Percentiles rank a stretch among this genome's conserved stretches.
These are phyloP conservation scores for Bassia scoparia DNA, from an alignment of 148 eudicot genomes.

Conservation along the genomic window DNA sequence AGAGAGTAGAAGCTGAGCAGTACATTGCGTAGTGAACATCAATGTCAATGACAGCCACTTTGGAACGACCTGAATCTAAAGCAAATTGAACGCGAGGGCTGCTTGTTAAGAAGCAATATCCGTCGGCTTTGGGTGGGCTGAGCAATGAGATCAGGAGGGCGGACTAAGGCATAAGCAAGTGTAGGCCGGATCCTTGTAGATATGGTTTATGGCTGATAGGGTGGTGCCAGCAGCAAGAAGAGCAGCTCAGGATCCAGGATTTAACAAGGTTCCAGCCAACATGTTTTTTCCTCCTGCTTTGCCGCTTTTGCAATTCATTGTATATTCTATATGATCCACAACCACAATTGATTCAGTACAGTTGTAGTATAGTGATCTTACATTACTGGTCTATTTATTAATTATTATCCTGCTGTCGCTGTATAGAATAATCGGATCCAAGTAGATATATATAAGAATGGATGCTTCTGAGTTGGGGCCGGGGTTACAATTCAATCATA, in stretches of 20 bases:
- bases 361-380: no score
- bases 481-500: no score
- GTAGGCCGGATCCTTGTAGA: constrained; percentile 64
- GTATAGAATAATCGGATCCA: no score
- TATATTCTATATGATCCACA: constrained; percentile 46
- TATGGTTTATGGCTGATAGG: constrained; percentile 66
- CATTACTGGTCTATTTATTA: no score
- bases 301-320: constrained; percentile 65
- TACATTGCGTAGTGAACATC: constrained; percentile 94
- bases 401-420: no score
- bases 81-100: constrained; percentile 65
- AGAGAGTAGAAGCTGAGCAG: constrained; percentile 79
- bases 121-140: constrained; percentile 93
- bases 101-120: constrained; percentile 97
- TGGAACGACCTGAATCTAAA: constrained; percentile 46
- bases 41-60: constrained; percentile 80
- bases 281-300: constrained; percentile 51
- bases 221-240: constrained; percentile 91
- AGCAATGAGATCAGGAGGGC: constrained; percentile 99
- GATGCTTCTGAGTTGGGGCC: no score
- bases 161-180: constrained; percentile 65
- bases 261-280: constrained; percentile 70
- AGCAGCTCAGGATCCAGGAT: constrained; percentile 85
- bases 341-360: not conserved
- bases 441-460: no score